Percentiles rank a stretch among this genome's conserved stretches.
Evolutionary conservation across 1,284 basidiomycete genomes (phyloP).

Genomic region (Thelephora terrestris): DNA sequence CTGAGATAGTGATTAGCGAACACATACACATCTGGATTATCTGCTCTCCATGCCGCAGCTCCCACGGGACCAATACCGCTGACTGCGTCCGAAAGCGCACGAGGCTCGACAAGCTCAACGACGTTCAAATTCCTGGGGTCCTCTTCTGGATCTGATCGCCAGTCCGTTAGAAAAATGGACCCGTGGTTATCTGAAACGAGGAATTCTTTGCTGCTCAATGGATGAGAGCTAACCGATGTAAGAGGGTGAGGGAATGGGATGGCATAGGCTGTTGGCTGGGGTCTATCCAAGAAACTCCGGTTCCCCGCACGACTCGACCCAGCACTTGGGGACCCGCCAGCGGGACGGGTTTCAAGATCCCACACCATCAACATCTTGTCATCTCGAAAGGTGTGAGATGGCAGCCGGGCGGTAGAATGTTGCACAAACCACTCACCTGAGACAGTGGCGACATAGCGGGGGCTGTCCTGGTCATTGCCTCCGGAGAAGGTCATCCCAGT

Average conservation of each 20-base stretch:
- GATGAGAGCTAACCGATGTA: constrained; percentile 58
- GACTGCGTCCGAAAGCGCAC: constrained; percentile 42
- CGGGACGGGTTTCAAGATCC: constrained; percentile 54
- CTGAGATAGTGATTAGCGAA: constrained; percentile 6
- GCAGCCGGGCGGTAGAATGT: background rate
- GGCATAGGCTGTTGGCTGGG: constrained; percentile 65
- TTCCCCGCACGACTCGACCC: constrained; percentile 17
- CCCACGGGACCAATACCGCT: constrained; percentile 45
- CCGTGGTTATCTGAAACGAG: constrained; percentile 65
- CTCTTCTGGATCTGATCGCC: constrained; percentile 59
- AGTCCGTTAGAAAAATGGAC: constrained; percentile 65
- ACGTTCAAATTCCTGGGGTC: constrained; percentile 51
- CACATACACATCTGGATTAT: constrained; percentile 57
- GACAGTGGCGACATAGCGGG: constrained; percentile 68
- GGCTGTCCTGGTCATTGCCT: constrained; percentile 51
- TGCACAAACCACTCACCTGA: constrained; percentile 34
- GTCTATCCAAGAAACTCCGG: constrained; percentile 21
- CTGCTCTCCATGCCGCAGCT: constrained; percentile 44
- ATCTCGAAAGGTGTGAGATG: constrained; percentile 30
- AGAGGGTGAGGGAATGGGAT: constrained; percentile 63
- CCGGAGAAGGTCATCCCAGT: constrained; percentile 72
- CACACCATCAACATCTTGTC: constrained; percentile 78
- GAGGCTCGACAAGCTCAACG: constrained; percentile 62
- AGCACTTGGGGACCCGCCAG: constrained; percentile 31
- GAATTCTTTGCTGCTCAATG: constrained; percentile 62